These are phyloP conservation scores for Microcera coccophila DNA, from an alignment of 2,329 filamentous ascomycete species.

Conservation along the genomic window DNA sequence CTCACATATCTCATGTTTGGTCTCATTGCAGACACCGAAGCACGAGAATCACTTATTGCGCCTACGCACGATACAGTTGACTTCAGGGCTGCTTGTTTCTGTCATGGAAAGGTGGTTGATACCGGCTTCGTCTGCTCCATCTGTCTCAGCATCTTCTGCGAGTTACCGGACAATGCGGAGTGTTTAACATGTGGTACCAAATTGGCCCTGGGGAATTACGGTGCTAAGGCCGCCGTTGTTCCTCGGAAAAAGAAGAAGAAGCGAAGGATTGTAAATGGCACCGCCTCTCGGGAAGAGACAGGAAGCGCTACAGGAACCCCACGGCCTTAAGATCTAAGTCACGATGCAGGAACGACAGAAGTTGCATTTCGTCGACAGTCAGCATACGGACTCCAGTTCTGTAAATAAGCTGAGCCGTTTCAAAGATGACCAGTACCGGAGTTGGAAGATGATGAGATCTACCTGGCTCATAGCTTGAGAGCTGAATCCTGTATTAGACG, in stretches of 20 bases:
- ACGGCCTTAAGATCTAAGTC: constrained; percentile 36
- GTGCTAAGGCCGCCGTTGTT: constrained; percentile 71
- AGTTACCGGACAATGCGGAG: constrained; percentile 55
- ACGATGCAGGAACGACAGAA: too few species aligned
- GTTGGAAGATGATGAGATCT: too few species aligned
- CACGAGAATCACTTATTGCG: constrained; percentile 61
- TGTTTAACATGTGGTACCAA: constrained; percentile 82
- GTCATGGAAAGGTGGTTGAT: constrained; percentile 85
- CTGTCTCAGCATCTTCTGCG: constrained; percentile 90
- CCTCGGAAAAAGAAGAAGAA: constrained; percentile 71
- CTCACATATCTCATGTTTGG: constrained; percentile 94
- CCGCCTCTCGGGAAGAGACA: constrained; percentile 49
- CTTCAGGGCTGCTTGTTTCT: constrained; percentile 98
- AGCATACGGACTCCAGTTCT: too few species aligned
- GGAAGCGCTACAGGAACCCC: constrained; percentile 60
- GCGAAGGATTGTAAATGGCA: constrained; percentile 58
- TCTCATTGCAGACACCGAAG: constrained; percentile 65
- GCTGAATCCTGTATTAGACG: too few species aligned
- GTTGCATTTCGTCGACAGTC: too few species aligned
- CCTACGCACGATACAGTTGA: constrained; percentile 86
- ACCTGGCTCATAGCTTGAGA: too few species aligned
- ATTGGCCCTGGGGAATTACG: constrained; percentile 71
- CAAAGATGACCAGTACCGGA: too few species aligned
- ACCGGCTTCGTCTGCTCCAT: constrained; percentile 94
- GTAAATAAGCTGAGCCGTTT: too few species aligned